phyloP scores from a whole-genome alignment of 257 asterid species.

The Penstemon newberryi region DNA sequence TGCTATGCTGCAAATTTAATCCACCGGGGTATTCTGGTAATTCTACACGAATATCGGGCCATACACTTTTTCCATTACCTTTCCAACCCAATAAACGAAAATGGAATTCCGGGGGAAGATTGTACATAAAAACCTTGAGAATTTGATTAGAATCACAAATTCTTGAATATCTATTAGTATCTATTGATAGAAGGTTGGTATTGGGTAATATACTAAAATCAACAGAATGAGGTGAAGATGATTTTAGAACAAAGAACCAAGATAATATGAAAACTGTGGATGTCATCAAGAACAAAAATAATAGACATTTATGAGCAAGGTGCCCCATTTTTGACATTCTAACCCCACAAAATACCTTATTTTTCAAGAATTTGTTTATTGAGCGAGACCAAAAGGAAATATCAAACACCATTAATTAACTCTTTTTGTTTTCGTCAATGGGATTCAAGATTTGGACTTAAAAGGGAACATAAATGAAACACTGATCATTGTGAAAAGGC shows the following conservation, averaged over 20 bases:
- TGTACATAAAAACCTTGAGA: slow-evolving; percentile 86
- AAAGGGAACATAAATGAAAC: background rate
- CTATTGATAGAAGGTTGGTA: slow-evolving; percentile 41
- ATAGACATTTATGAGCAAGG: slow-evolving; percentile 52
- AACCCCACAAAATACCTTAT: slow-evolving; percentile 9
- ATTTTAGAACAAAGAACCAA: slow-evolving; percentile 68
- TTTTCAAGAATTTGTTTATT: background rate
- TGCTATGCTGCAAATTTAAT: slow-evolving; percentile 88
- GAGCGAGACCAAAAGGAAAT: slow-evolving; percentile 1
- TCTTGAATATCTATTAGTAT: background rate
- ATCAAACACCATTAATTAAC: slow-evolving; percentile 14
- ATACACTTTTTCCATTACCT: slow-evolving; percentile 43
- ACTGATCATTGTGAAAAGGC: slow-evolving; percentile 6
- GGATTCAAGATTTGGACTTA: background rate
- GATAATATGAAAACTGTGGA: slow-evolving; percentile 60
- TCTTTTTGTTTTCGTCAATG: background rate
- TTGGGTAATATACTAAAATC: slow-evolving; percentile 43
- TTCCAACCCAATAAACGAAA: slow-evolving; percentile 75
- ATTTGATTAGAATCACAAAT: slow-evolving; percentile 44
- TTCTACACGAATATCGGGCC: slow-evolving; percentile 69
- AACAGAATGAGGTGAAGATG: slow-evolving; percentile 48
- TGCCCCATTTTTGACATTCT: slow-evolving; percentile 51
- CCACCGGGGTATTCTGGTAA: slow-evolving; percentile 90
- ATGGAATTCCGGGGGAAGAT: slow-evolving; percentile 81
- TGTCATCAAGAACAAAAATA: slow-evolving; percentile 59